A percentile compares a stretch with the other conserved stretches of the same genome.
Evolutionary conservation across 441 rosid genomes (phyloP).

Genomic region (Isatis lusitanica): DNA sequence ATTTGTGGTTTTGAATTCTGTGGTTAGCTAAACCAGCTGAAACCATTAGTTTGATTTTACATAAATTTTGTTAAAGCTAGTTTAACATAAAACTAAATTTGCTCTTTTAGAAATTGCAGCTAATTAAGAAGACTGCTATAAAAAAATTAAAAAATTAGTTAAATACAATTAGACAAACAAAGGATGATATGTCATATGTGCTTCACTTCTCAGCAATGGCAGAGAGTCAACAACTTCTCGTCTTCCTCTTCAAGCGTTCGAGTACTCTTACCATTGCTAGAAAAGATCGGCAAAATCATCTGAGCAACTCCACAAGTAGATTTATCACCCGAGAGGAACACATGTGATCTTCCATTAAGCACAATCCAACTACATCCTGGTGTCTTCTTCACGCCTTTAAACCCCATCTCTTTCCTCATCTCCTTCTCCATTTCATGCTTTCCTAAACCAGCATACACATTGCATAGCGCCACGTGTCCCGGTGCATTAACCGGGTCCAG

Average conservation of each 20-base stretch:
- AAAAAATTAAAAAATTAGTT: neutral
- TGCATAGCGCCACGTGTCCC: conserved; percentile 70
- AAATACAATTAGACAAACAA: neutral
- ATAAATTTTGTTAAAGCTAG: neutral
- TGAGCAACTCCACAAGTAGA: conserved; percentile 38
- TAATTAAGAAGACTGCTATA: neutral
- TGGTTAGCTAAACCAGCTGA: neutral
- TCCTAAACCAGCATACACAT: conserved; percentile 59
- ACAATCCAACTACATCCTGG: conserved; percentile 88
- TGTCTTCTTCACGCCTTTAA: conserved; percentile 69
- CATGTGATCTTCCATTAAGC: conserved; percentile 47
- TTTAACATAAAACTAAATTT: neutral
- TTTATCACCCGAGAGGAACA: conserved; percentile 68
- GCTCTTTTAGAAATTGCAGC: neutral
- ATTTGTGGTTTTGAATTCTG: neutral
- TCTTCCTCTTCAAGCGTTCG: conserved; percentile 31
- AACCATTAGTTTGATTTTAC: neutral
- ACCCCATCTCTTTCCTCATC: conserved; percentile 67
- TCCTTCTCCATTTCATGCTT: conserved; percentile 54
- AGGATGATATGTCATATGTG: neutral
- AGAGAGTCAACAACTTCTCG: conserved; percentile 6
- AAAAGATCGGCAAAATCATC: conserved; percentile 41
- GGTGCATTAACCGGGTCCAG: conserved; percentile 71
- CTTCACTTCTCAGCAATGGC: neutral
- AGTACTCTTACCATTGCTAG: neutral